Evolutionary conservation across 495 filamentous ascomycete genomes (phyloP).

Genomic region (Penicillium riverlandense): DNA sequence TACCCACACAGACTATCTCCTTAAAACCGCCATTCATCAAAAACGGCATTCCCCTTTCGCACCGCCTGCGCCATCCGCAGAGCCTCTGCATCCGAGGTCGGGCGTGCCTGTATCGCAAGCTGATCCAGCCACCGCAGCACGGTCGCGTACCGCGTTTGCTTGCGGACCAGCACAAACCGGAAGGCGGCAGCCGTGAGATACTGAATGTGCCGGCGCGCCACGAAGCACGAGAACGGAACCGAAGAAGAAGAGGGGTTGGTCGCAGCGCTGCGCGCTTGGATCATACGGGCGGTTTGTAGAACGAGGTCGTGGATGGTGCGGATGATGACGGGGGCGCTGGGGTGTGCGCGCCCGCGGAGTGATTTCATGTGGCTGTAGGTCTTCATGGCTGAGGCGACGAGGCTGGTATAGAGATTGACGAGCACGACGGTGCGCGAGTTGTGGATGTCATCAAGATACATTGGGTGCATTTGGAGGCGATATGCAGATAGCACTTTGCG

Average conservation of each 20-base stretch:
- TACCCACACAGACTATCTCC: background rate
- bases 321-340: slow-evolving; percentile 47
- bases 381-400: slow-evolving; percentile 72
- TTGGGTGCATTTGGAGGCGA: slow-evolving; percentile 78
- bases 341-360: slow-evolving; percentile 48
- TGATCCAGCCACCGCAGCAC: slow-evolving; percentile 57
- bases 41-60: slow-evolving; percentile 23
- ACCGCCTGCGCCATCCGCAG: slow-evolving; percentile 25
- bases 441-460: slow-evolving; percentile 82
- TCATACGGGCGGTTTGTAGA: slow-evolving; percentile 54
- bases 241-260: slow-evolving; percentile 9
- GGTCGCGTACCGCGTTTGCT: slow-evolving; percentile 58
- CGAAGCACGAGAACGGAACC: slow-evolving; percentile 41
- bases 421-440: slow-evolving; percentile 65
- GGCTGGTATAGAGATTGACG: slow-evolving; percentile 64
- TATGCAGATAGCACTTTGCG: slow-evolving; percentile 73
- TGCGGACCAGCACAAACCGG: slow-evolving; percentile 52
- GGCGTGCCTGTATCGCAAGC: slow-evolving; percentile 26
- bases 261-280: slow-evolving; percentile 48
- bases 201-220: slow-evolving; percentile 57
- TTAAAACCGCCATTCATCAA: slow-evolving; percentile 37
- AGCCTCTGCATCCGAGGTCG: slow-evolving; percentile 19
- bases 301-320: slow-evolving; percentile 60
- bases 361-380: slow-evolving; percentile 72
- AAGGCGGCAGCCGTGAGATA: slow-evolving; percentile 67